Evolutionary conservation across 768 basidiomycete species (phyloP).

Genomic region (Rhodotorula graminis): DNA sequence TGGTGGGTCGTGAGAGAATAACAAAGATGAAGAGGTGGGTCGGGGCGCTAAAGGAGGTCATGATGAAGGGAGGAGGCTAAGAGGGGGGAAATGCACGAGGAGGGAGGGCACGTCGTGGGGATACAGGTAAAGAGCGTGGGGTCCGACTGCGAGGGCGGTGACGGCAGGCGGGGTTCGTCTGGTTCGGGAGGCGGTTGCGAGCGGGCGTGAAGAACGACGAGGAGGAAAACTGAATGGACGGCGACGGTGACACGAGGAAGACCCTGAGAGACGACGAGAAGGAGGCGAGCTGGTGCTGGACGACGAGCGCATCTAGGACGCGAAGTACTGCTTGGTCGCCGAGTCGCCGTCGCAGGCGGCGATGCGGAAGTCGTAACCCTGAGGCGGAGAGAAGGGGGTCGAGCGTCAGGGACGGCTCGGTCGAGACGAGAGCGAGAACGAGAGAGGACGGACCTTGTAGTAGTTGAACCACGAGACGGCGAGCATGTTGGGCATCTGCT

Average conservation of each 20-base stretch:
- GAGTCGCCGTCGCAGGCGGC: conserved; percentile 27
- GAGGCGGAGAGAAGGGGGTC: background rate
- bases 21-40: background rate
- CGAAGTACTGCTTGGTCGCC: conserved; percentile 30
- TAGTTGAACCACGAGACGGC: conserved; percentile 42
- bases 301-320: background rate
- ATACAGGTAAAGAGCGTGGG: background rate
- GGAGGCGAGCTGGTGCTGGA: background rate
- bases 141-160: background rate
- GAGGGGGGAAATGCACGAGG: background rate
- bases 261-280: background rate
- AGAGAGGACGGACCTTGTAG: conserved; percentile 26
- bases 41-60: background rate
- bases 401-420: background rate
- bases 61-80: no score
- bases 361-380: conserved; percentile 34
- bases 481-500: conserved; percentile 31
- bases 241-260: background rate
- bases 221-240: no score
- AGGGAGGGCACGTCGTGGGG: background rate
- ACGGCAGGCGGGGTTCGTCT: background rate
- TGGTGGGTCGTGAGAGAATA: background rate
- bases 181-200: background rate
- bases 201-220: background rate
- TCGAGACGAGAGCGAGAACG: no score